These are phyloP conservation scores for Aspergillus cejpii DNA, from an alignment of 2,329 filamentous ascomycete species.

Conservation along the genomic window DNA sequence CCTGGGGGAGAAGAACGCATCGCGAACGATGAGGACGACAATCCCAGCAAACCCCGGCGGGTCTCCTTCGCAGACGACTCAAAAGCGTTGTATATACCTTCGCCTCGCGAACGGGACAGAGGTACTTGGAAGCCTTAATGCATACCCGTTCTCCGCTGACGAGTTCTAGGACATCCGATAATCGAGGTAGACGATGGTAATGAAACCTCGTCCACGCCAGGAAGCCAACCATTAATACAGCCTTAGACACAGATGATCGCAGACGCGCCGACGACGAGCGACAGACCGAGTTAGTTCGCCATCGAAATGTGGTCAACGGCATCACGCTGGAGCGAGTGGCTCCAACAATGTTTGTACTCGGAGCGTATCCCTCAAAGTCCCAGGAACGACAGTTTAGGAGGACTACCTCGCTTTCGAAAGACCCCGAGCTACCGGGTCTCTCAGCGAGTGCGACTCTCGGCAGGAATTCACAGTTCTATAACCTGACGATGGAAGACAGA, in stretches of 20 bases:
- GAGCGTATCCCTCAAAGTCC: conserved; percentile 6
- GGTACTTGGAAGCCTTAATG: conserved; percentile 7
- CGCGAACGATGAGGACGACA: neutral
- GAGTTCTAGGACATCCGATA: conserved; percentile 15
- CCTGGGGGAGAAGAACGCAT: neutral
- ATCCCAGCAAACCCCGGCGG: neutral
- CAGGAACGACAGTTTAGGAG: conserved; percentile 11
- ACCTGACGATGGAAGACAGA: conserved; percentile 38
- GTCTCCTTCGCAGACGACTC: conserved; percentile 13
- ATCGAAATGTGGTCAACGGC: neutral
- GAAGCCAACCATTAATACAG: neutral
- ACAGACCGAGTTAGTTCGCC: neutral
- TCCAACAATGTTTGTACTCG: conserved; percentile 10
- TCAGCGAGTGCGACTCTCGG: conserved; percentile 43
- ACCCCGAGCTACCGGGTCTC: conserved; percentile 34
- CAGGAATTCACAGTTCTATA: conserved; percentile 44
- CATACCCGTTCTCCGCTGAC: conserved; percentile 1
- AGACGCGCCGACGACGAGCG: neutral
- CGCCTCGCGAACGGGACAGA: conserved; percentile 20
- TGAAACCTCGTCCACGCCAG: neutral
- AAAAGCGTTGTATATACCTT: conserved; percentile 24
- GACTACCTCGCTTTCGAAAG: conserved; percentile 17
- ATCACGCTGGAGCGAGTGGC: conserved; percentile 8
- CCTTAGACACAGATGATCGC: neutral
- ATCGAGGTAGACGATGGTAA: conserved; percentile 6